Evolutionary conservation across 139 green algal species (phyloP).

Genomic region (Picochlorum sp.): DNA sequence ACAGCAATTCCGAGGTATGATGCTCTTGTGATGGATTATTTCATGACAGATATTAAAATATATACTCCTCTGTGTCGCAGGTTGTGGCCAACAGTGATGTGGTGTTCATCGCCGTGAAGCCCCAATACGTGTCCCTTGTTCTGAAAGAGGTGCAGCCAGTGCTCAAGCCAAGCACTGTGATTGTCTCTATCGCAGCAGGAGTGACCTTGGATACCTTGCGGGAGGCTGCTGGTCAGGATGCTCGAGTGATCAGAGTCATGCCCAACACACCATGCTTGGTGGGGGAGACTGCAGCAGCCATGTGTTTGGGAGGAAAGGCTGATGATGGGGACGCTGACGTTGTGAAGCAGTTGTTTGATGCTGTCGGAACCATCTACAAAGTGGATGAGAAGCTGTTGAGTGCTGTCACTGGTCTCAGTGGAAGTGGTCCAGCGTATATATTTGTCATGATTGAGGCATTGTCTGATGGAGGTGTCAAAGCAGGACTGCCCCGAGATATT

Average conservation of each 20-base stretch:
- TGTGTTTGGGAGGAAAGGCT: slow-evolving; percentile 57
- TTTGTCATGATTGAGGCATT: slow-evolving; percentile 96
- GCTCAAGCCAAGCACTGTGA: slow-evolving; percentile 38
- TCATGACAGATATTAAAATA: background rate
- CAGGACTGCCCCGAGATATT: slow-evolving; percentile 83
- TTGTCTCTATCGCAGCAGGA: slow-evolving; percentile 94
- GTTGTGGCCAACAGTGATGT: slow-evolving; percentile 68
- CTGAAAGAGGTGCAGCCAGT: slow-evolving; percentile 45
- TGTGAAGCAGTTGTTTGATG: slow-evolving; percentile 58
- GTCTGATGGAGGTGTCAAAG: slow-evolving; percentile 81
- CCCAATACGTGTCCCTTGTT: slow-evolving; percentile 68
- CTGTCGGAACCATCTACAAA: slow-evolving; percentile 60
- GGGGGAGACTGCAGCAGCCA: slow-evolving; percentile 74
- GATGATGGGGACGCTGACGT: slow-evolving; percentile 48
- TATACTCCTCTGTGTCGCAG: slow-evolving; percentile 14
- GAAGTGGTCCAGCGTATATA: slow-evolving; percentile 87
- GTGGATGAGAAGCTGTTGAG: slow-evolving; percentile 82
- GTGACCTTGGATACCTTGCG: slow-evolving; percentile 63
- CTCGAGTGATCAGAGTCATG: slow-evolving; percentile 85
- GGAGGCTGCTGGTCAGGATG: slow-evolving; percentile 46
- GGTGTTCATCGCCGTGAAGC: slow-evolving; percentile 90
- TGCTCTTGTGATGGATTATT: background rate
- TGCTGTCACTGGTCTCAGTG: slow-evolving; percentile 87
- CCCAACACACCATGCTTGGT: slow-evolving; percentile 97
- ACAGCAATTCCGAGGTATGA: slow-evolving; percentile 42